Base-by-base conservation (phyloP, 148 eudicot genomes). In the Silene latifolia region DNA sequence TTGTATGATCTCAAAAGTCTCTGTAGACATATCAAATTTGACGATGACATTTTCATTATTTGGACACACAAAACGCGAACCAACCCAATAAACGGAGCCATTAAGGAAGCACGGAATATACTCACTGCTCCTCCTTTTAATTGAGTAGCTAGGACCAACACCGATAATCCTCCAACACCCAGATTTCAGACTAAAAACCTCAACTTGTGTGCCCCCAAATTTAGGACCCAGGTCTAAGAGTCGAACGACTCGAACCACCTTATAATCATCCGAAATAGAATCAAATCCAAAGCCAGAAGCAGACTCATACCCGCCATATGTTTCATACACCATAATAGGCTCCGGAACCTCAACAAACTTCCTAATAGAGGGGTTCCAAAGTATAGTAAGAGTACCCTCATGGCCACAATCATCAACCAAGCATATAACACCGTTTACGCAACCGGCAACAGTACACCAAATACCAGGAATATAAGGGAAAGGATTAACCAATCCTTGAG, bases 21-120 rank as follows among this genome's bases (percentile, higher is more conserved):
- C n/a, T n/a, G n/a, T n/a, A 6, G 61, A 57, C 61, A 57, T 18
- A n/a, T 57, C 61, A 57, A 57, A 57, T 57, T 57, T 57, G 61
- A 57, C 23, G 4, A 57, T 18, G 3, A 57, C 61, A 5, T 18
- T 57, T n/a, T 57, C 7, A 57, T 0, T 0, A 15, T 17, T 6
- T 5, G 61, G 2, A 57, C 5, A 0, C 61, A 18, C 61, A 6
- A 0, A 5, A 57, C 7, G 20, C n/a, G 4, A 18, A 57, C n/a
- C 61, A 17, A 57, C 61, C 61, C 61, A 57, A n/a, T 57, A 7
- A 57, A 57, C 19, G 7, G 21, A 57, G 21, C 61, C 61, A 57
- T 57, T 13, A 13, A 18, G 19, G 60, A 56, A 56, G 17, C 60
- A 56, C 60, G 60, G 60, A 14, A 56, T 56, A 56, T 56, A 56